phyloP scores from a whole-genome alignment of 352 stramenopile species.

The Aphanomyces astaci region DNA sequence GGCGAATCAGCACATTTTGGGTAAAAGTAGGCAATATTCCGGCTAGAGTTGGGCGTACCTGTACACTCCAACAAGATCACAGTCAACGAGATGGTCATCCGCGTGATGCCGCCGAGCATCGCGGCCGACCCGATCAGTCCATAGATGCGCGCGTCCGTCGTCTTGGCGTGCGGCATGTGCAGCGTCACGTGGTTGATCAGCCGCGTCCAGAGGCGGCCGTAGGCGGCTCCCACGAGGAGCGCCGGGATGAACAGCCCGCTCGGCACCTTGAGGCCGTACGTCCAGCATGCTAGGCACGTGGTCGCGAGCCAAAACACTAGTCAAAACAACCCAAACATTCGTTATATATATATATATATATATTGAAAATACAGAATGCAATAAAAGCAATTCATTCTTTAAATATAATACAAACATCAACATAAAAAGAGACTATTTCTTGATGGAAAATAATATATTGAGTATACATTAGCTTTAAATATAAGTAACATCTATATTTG shows the following conservation, averaged over 20 bases:
- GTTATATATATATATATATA: no score
- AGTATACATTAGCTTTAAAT: no score
- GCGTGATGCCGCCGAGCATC: conserved; percentile 93
- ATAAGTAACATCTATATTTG: no score
- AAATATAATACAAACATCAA: no score
- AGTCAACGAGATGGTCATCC: conserved; percentile 98
- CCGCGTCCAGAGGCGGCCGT: conserved; percentile 86
- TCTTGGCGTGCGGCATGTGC: conserved; percentile 40
- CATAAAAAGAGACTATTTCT: no score
- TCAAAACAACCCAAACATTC: background rate
- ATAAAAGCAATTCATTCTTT: no score
- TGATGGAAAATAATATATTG: no score
- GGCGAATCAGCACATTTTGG: no score
- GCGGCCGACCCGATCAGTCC: conserved; percentile 93
- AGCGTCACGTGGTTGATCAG: conserved; percentile 75
- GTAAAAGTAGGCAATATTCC: background rate
- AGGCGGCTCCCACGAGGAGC: conserved; percentile 91
- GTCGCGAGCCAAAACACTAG: conserved; percentile 64
- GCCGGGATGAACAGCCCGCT: conserved; percentile 95
- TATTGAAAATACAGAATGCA: no score
- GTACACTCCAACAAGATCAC: conserved; percentile 98
- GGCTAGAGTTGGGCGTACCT: conserved; percentile 23
- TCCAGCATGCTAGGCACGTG: conserved; percentile 80
- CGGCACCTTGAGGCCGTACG: conserved; percentile 94
- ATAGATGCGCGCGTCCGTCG: conserved; percentile 86